Conservation (phyloP, 768 basidiomycete species). For the Rhodotorula graminis region DNA sequence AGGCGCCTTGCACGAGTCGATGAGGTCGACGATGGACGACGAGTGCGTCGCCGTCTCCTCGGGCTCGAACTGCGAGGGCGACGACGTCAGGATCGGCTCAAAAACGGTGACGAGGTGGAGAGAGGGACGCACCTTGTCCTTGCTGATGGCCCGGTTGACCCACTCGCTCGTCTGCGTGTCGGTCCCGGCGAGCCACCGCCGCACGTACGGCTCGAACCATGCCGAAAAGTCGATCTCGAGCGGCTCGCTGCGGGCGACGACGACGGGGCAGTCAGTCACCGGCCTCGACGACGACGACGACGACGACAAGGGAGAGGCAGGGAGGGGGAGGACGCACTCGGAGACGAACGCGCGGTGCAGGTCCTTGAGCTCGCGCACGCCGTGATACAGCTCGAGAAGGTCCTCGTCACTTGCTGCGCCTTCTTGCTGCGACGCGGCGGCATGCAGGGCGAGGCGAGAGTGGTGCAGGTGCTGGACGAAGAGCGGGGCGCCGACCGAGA, state of each 20-base stretch:
- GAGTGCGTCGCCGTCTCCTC: constrained; percentile 73
- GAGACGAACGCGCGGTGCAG: constrained; percentile 79
- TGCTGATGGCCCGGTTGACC: constrained; percentile 76
- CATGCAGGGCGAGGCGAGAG: constrained; percentile 7
- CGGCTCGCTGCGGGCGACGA: constrained; percentile 19
- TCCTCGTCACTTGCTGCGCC: constrained; percentile 77
- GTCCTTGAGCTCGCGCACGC: constrained; percentile 66
- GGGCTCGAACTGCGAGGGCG: constrained; percentile 53
- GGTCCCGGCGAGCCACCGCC: constrained; percentile 81
- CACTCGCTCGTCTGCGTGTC: constrained; percentile 86
- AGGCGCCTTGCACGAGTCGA: constrained; percentile 86
- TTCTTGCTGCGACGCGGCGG: constrained; percentile 6
- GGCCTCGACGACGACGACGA: not conserved
- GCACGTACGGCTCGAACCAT: constrained; percentile 83
- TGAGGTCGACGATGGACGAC: constrained; percentile 94
- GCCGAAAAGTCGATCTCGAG: constrained; percentile 64
- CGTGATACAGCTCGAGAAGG: constrained; percentile 77
- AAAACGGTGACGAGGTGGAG: constrained; percentile 41
- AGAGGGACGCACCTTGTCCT: constrained; percentile 61
- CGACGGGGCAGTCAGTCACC: not conserved
- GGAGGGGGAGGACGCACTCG: constrained; percentile 58
- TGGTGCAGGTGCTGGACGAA: constrained; percentile 32
- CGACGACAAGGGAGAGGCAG: not conserved
- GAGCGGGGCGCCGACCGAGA: constrained; percentile 28
- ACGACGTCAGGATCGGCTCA: not conserved